These are phyloP conservation scores for Oemleria cerasiformis DNA, from an alignment of 306 rosid species.

Conservation along the genomic window DNA sequence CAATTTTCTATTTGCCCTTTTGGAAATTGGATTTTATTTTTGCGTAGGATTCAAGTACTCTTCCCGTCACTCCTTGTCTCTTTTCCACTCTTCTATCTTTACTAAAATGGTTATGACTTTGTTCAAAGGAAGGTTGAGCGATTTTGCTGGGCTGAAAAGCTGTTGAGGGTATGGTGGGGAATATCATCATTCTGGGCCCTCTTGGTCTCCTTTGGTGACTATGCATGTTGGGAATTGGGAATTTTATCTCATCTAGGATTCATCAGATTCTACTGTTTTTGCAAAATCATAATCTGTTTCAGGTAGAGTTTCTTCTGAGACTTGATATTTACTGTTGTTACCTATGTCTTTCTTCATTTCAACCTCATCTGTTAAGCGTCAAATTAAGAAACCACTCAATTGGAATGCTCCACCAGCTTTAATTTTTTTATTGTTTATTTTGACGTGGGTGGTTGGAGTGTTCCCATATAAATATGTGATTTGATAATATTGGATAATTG, in stretches of 20 bases:
- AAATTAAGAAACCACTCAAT: constrained; percentile 14
- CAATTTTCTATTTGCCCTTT: constrained; percentile 26
- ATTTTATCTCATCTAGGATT: constrained; percentile 52
- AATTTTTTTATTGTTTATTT: constrained; percentile 20
- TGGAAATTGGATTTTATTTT: constrained; percentile 26
- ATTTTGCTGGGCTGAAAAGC: constrained; percentile 28
- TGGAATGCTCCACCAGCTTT: constrained; percentile 26
- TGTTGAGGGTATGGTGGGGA: constrained; percentile 22
- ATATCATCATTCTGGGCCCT: constrained; percentile 25
- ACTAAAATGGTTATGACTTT: constrained; percentile 12
- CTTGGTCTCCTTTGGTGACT: constrained; percentile 37
- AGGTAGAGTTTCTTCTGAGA: constrained; percentile 38
- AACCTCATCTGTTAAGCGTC: constrained; percentile 4
- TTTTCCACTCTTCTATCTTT: constrained; percentile 4
- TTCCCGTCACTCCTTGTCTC: constrained; percentile 31
- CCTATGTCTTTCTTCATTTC: constrained; percentile 9
- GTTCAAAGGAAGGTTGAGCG: constrained; percentile 14
- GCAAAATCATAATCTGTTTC: constrained; percentile 37
- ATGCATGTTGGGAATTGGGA: constrained; percentile 36
- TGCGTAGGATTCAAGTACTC: constrained; percentile 61
- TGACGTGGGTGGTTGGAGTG: constrained; percentile 30
- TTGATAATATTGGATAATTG: constrained; percentile 25
- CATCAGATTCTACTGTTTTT: constrained; percentile 36
- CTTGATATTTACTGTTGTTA: constrained; percentile 16
- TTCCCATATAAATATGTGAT: not conserved